Percentiles rank a stretch among this genome's conserved stretches.
These are phyloP conservation scores for Arachis hypogaea DNA, from an alignment of 306 rosid species.

Conservation along the genomic window DNA sequence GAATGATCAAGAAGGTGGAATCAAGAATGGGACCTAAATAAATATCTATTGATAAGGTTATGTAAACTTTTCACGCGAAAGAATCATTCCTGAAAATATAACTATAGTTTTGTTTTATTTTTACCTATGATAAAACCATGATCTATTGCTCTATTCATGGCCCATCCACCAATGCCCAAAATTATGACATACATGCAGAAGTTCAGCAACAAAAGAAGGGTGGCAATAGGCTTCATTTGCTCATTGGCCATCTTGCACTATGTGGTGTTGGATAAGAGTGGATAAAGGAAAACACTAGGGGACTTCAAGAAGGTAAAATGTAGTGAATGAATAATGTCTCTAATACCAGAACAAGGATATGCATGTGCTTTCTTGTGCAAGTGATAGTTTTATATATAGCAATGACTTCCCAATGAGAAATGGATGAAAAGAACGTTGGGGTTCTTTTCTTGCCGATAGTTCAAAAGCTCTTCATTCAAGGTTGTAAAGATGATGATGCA, in stretches of 20 bases:
- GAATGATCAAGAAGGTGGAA: too few species aligned
- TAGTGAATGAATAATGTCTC: slow-evolving; percentile 30
- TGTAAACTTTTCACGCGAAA: too few species aligned
- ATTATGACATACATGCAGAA: slow-evolving; percentile 88
- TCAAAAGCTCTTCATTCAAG: slow-evolving; percentile 33
- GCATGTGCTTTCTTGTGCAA: slow-evolving; percentile 20
- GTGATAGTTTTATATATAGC: slow-evolving; percentile 39
- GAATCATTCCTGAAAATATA: too few species aligned
- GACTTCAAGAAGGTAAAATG: slow-evolving; percentile 33
- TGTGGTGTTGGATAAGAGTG: slow-evolving; percentile 20
- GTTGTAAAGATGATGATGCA: slow-evolving; percentile 72
- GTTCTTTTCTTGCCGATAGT: slow-evolving; percentile 72
- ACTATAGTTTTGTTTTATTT: background rate
- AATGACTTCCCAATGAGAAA: background rate
- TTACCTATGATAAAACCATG: slow-evolving; percentile 86
- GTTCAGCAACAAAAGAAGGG: slow-evolving; percentile 70
- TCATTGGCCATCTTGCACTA: slow-evolving; percentile 52
- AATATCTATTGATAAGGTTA: too few species aligned
- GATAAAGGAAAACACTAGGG: slow-evolving; percentile 6
- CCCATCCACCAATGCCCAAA: slow-evolving; percentile 92
- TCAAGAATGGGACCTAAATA: too few species aligned
- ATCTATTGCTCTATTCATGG: slow-evolving; percentile 86
- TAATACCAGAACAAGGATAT: slow-evolving; percentile 17
- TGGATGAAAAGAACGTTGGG: slow-evolving; percentile 21
- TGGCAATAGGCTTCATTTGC: slow-evolving; percentile 68